Base-by-base conservation (phyloP, 805 yeast genomes). In the Lipomyces orientalis region DNA sequence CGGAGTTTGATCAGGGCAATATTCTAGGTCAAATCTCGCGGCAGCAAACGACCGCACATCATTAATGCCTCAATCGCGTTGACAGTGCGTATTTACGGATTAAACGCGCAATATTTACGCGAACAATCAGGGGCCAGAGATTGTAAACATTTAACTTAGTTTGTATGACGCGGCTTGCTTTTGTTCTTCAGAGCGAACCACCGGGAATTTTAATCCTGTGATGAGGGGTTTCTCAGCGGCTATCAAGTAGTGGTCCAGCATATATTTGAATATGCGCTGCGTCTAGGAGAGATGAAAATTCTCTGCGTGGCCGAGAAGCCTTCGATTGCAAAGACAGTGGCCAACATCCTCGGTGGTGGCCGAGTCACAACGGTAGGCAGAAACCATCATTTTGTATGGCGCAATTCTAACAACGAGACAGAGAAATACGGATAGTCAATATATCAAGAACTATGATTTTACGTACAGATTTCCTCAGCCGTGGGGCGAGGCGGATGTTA, bases 261-360 rank as follows among this genome's bases (percentile, higher is more conserved):
- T 52, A 22, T 31, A 14, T 14, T 52, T 25, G 34, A 25, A 16
- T 52, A 52, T 56, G 59, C 31, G 16, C 22, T n/a, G 49, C 8
- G 22, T 7, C 22, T 43, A 43, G n/a, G 43, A 43, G 49, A 16
- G 25, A 90, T 91, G 95, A 88, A 81, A 72, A 86, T 95, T 3
- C 85, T 95, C 59, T 94, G 98, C 79, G 97, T 95, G 65, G 99
- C 99, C 1, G 99, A 95, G 80, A 95, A 95, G 79, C 96, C 96
- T 65, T 91, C 97, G 1, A 95, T 95, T 60, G 96, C 98, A 2
- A 91, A 89, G 76, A 89, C 91, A 12, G 93, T 95, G 12, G 85
- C 96, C 0, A 77, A 79, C 51, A 88, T 89, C 1, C 83, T 95
- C 1, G 88, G 95, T 19, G 97, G 97, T 6, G 96, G 97, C 0